These are phyloP conservation scores for Aureobasidium sp. DNA, from an alignment of 2,329 filamentous ascomycete species.

Conservation along the genomic window DNA sequence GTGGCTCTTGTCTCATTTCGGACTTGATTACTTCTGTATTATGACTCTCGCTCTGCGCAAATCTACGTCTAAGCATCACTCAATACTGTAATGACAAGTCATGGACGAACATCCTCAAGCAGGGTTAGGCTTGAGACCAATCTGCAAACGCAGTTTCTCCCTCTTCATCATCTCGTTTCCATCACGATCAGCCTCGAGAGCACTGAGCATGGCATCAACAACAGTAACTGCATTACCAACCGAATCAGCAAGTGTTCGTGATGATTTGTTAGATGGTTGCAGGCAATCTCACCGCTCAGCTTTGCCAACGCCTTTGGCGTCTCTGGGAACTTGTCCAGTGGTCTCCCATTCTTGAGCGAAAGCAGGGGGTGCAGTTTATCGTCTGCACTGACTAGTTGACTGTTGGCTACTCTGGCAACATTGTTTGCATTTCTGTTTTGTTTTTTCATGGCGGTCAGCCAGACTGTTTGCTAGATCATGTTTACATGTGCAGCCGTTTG, in stretches of 20 bases:
- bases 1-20: neutral
- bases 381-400: constrained; percentile 22
- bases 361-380: constrained; percentile 25
- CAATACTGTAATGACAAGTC: neutral
- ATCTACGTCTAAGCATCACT: neutral
- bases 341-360: constrained; percentile 25
- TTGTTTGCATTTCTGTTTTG: constrained; percentile 24
- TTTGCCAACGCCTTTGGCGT: constrained; percentile 25
- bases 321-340: constrained; percentile 25
- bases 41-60: neutral
- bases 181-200: constrained; percentile 24
- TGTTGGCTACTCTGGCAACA: constrained; percentile 27
- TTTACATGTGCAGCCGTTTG: neutral
- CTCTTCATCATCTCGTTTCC: constrained; percentile 25
- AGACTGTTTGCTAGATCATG: neutral
- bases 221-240: constrained; percentile 18
- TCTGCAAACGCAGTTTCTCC: constrained; percentile 24
- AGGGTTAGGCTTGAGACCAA: constrained; percentile 26
- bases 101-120: constrained; percentile 15
- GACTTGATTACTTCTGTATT: neutral
- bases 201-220: constrained; percentile 24
- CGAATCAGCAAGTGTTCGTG: neutral
- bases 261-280: no score
- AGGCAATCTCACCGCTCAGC: constrained; percentile 21
- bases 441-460: neutral